These are phyloP conservation scores for Didymella lethalis DNA, from an alignment of 2,329 filamentous ascomycete genomes.

Conservation along the genomic window DNA sequence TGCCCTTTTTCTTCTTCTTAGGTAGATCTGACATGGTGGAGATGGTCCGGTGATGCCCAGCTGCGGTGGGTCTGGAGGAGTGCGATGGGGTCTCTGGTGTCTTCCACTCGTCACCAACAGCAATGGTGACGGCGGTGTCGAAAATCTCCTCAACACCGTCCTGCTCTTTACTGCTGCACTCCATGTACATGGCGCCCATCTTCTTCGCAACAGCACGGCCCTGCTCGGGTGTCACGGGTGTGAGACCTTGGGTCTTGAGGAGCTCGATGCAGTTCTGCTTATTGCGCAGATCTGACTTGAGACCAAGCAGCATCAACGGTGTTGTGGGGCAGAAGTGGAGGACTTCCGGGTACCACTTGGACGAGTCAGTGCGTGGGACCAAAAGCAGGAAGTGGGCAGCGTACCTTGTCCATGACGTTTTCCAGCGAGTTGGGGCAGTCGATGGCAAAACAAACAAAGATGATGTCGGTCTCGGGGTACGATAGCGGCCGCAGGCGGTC, in stretches of 20 bases:
- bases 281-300: constrained; percentile 95
- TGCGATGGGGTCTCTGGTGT: constrained; percentile 32
- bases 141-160: constrained; percentile 96
- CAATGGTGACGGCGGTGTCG: constrained; percentile 86
- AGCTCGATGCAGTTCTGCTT: constrained; percentile 98
- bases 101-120: constrained; percentile 74
- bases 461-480: constrained; percentile 95
- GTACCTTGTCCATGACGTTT: constrained; percentile 98
- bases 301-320: constrained; percentile 90
- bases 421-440: constrained; percentile 98
- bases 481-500: constrained; percentile 94
- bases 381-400: constrained; percentile 27
- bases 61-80: constrained; percentile 26
- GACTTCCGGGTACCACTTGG: constrained; percentile 97
- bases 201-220: constrained; percentile 86
- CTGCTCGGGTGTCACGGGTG: constrained; percentile 91
- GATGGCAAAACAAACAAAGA: constrained; percentile 99
- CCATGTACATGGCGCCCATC: constrained; percentile 96
- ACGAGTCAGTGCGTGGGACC: constrained; percentile 37
- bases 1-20: constrained; percentile 49
- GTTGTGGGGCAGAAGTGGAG: constrained; percentile 98
- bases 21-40: constrained; percentile 34
- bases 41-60: constrained; percentile 26
- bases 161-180: constrained; percentile 99
- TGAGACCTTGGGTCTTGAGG: constrained; percentile 96